These are phyloP conservation scores for Polyporus tsugae DNA, from an alignment of 1,284 basidiomycete genomes.

Conservation along the genomic window DNA sequence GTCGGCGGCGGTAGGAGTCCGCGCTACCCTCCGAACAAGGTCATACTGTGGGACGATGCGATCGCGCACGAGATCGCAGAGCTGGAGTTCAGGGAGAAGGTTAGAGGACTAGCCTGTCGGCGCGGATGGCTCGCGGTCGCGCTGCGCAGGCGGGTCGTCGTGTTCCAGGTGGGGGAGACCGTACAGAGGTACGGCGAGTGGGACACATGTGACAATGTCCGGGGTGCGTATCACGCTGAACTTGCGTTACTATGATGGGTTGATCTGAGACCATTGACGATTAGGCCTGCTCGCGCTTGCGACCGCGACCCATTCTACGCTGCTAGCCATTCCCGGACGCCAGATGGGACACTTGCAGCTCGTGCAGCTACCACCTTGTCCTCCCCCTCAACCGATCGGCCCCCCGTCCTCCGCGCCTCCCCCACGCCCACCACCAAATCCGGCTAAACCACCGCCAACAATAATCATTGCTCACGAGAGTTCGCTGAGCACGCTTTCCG, in stretches of 20 bases:
- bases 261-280: constrained; percentile 4
- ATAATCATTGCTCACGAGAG: constrained; percentile 90
- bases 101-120: constrained; percentile 83
- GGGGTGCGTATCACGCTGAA: constrained; percentile 60
- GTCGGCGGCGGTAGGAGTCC: constrained; percentile 91
- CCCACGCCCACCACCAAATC: constrained; percentile 59
- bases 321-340: constrained; percentile 88
- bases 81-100: constrained; percentile 90
- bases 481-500: constrained; percentile 80
- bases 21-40: constrained; percentile 95
- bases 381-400: constrained; percentile 57
- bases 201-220: constrained; percentile 90
- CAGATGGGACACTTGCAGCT: constrained; percentile 93
- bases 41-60: constrained; percentile 89
- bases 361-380: constrained; percentile 85
- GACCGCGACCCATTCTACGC: constrained; percentile 77
- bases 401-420: constrained; percentile 57
- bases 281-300: constrained; percentile 87
- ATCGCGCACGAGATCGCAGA: constrained; percentile 82
- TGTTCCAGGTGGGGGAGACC: constrained; percentile 76
- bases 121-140: constrained; percentile 88
- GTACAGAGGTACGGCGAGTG: constrained; percentile 79
- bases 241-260: neutral
- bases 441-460: constrained; percentile 71
- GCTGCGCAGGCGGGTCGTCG: constrained; percentile 79